A percentile compares a stretch with the other conserved stretches of the same genome.
phyloP scores from a whole-genome alignment of 805 yeast genomes.

The Diddensiella transvaalensis region DNA sequence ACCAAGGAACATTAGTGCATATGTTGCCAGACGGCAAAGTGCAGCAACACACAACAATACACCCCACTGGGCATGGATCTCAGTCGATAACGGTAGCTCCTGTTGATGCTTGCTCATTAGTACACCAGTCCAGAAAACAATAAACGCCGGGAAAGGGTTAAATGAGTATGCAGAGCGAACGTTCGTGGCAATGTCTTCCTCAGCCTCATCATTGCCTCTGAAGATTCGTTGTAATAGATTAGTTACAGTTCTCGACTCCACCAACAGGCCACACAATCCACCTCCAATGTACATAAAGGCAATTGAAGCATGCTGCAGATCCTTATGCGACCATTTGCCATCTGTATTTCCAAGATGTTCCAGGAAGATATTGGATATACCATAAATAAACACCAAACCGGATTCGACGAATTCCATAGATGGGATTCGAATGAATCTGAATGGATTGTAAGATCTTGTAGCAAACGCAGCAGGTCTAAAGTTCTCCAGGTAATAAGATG shows the following conservation, averaged over 20 bases:
- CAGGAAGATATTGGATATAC: conserved; percentile 81
- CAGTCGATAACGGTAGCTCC: conserved; percentile 71
- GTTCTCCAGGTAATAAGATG: not conserved
- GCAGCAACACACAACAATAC: conserved; percentile 77
- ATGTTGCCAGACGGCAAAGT: conserved; percentile 65
- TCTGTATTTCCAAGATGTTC: conserved; percentile 81
- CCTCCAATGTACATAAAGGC: conserved; percentile 90
- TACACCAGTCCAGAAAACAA: conserved; percentile 94
- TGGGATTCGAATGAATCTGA: conserved; percentile 14
- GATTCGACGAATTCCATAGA: conserved; percentile 85
- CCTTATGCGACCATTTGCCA: conserved; percentile 86
- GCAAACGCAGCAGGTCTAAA: not conserved
- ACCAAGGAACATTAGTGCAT: conserved; percentile 48
- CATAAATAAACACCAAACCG: conserved; percentile 78
- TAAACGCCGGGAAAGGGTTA: conserved; percentile 91
- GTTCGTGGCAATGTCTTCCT: conserved; percentile 15
- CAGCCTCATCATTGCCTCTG: conserved; percentile 11
- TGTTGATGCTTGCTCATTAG: conserved; percentile 95
- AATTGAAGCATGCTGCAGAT: conserved; percentile 83
- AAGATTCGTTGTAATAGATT: conserved; percentile 21
- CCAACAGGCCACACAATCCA: conserved; percentile 84
- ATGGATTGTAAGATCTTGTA: conserved; percentile 3
- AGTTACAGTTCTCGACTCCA: conserved; percentile 51
- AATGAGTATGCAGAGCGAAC: conserved; percentile 53
- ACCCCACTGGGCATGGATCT: conserved; percentile 92